Evolutionary conservation across 352 stramenopile species (phyloP).

Genomic region (Phytophthora agathidicida): DNA sequence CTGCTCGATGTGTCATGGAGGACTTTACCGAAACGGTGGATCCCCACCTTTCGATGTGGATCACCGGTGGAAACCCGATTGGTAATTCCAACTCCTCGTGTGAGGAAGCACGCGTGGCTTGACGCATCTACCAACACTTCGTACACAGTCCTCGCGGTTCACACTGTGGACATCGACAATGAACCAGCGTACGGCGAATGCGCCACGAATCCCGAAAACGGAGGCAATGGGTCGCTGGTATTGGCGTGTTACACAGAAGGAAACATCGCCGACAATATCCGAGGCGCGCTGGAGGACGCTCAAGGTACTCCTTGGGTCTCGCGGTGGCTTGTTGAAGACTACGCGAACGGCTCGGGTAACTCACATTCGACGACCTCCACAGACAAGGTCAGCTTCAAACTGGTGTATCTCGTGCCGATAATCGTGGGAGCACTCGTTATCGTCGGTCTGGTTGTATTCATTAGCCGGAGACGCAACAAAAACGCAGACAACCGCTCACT

Average conservation of each 20-base stretch:
- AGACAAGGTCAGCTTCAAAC: slow-evolving; percentile 2
- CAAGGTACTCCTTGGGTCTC: slow-evolving; percentile 24
- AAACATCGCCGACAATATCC: slow-evolving; percentile 3
- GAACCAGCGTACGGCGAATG: slow-evolving; percentile 27
- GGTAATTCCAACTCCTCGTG: slow-evolving; percentile 11
- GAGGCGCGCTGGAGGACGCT: slow-evolving; percentile 4
- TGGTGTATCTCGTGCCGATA: slow-evolving; percentile 20
- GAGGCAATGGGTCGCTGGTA: slow-evolving; percentile 26
- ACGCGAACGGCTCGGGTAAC: background rate
- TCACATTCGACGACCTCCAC: background rate
- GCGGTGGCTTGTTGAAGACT: slow-evolving; percentile 17
- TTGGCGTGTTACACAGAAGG: slow-evolving; percentile 15
- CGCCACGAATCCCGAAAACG: background rate
- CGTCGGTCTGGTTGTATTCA: slow-evolving; percentile 13
- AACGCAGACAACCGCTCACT: no score
- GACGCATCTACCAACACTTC: slow-evolving; percentile 23
- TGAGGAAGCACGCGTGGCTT: slow-evolving; percentile 14
- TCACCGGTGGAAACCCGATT: slow-evolving; percentile 10
- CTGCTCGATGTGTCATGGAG: slow-evolving; percentile 33
- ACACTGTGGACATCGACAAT: slow-evolving; percentile 9
- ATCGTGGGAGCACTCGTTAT: slow-evolving; percentile 18
- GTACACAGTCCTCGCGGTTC: slow-evolving; percentile 27
- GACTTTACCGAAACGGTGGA: slow-evolving; percentile 12
- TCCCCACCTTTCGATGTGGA: slow-evolving; percentile 42
- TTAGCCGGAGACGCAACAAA: no score